These are phyloP conservation scores for Aspergillus fijiensis DNA, from an alignment of 2,329 filamentous ascomycete species.

Conservation along the genomic window DNA sequence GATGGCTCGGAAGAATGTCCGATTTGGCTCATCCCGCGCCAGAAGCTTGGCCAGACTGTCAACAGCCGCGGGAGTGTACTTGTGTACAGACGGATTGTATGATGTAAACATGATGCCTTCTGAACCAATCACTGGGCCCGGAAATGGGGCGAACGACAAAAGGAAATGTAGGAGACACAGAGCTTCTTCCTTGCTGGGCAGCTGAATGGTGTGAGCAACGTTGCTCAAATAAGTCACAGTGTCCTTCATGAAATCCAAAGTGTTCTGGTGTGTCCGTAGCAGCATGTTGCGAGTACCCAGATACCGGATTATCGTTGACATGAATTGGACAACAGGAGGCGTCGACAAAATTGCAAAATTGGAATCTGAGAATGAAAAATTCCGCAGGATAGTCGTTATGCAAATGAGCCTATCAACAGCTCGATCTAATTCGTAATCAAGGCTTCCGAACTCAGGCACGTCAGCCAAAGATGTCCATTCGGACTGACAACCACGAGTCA, in stretches of 20 bases:
- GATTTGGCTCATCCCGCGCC: conserved; percentile 89
- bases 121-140: conserved; percentile 60
- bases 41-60: conserved; percentile 89
- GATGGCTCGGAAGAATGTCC: conserved; percentile 77
- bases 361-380: conserved; percentile 79
- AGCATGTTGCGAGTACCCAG: conserved; percentile 87
- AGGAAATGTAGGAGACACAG: conserved; percentile 84
- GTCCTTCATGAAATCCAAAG: conserved; percentile 97
- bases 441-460: conserved; percentile 69
- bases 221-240: conserved; percentile 87
- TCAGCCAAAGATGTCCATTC: conserved; percentile 74
- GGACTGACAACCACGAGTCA: conserved; percentile 71
- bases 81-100: conserved; percentile 78
- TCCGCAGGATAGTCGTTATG: conserved; percentile 87
- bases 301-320: conserved; percentile 79
- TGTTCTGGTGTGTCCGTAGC: conserved; percentile 77
- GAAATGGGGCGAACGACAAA: conserved; percentile 81
- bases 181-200: conserved; percentile 84
- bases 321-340: conserved; percentile 74
- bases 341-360: conserved; percentile 77
- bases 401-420: conserved; percentile 85
- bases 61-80: conserved; percentile 84
- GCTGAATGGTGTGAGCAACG: conserved; percentile 73
- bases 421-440: conserved; percentile 77
- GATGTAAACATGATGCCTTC: conserved; percentile 70